These are phyloP conservation scores for Tetrahymena thermophila DNA, from an alignment of 73 alveolate species.

Conservation along the genomic window DNA sequence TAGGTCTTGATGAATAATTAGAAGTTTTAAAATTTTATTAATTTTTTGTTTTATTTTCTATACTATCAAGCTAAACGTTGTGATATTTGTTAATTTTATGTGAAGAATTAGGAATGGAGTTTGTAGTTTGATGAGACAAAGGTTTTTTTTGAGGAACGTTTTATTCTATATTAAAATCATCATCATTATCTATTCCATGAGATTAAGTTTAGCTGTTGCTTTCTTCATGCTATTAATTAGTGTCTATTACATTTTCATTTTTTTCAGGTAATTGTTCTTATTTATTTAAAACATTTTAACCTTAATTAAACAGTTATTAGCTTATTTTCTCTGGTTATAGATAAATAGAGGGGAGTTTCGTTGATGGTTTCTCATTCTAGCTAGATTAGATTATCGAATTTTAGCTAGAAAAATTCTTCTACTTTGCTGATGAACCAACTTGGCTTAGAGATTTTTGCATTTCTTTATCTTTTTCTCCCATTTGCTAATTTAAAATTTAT, in stretches of 20 bases:
- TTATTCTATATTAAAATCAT: not conserved
- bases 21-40: not conserved
- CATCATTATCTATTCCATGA: not conserved
- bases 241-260: not conserved
- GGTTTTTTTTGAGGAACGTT: not conserved
- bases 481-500: no score
- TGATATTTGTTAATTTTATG: not conserved
- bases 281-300: no score
- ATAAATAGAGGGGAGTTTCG: not conserved
- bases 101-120: not conserved
- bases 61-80: not conserved
- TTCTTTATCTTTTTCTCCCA: not conserved
- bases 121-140: not conserved
- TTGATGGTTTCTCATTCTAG: not conserved
- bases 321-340: not conserved
- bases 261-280: not conserved
- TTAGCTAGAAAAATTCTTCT: not conserved
- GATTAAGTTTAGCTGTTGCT: not conserved
- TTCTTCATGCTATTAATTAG: not conserved
- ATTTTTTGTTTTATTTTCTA: not conserved
- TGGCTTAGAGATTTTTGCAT: not conserved
- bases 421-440: not conserved
- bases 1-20: not conserved
- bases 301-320: no score
- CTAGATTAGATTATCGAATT: not conserved